phyloP scores from a whole-genome alignment of 1,284 basidiomycete genomes.

The Anthracocystis setariae region DNA sequence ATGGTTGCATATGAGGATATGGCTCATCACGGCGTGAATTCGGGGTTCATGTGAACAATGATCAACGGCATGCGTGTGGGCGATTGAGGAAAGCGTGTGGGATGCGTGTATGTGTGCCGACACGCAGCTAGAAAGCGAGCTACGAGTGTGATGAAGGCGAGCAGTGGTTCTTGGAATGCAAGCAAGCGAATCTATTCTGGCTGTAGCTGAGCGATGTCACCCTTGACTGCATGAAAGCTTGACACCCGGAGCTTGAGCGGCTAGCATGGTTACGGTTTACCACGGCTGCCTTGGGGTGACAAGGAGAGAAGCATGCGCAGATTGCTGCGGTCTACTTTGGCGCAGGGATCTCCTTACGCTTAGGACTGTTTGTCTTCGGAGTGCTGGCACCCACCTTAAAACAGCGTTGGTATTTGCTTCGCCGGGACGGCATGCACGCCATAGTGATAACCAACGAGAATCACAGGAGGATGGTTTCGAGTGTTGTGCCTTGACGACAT shows the following conservation, averaged over 20 bases:
- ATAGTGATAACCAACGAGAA: too few relatives aligned
- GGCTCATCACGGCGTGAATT: background rate
- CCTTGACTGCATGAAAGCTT: conserved; percentile 18
- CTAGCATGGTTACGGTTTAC: background rate
- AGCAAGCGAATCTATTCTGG: too few relatives aligned
- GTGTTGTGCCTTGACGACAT: too few relatives aligned
- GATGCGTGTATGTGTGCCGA: conserved; percentile 1
- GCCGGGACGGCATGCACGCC: too few relatives aligned
- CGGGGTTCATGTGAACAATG: background rate
- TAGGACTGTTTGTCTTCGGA: too few relatives aligned
- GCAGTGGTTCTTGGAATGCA: too few relatives aligned
- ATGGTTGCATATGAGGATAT: too few relatives aligned
- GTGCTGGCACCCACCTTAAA: too few relatives aligned
- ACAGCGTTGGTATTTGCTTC: too few relatives aligned
- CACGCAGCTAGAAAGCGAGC: background rate
- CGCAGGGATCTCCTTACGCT: background rate
- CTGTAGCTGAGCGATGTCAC: conserved; percentile 3
- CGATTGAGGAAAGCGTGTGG: background rate
- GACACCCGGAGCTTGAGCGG: conserved; percentile 6
- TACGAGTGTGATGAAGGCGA: background rate
- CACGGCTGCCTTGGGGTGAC: background rate
- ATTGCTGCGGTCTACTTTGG: background rate
- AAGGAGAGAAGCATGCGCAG: background rate
- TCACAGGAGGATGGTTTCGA: too few relatives aligned
- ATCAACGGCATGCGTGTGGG: background rate